These are phyloP conservation scores for Myriosclerotinia duriaeana DNA, from an alignment of 2,329 filamentous ascomycete species.

Conservation along the genomic window DNA sequence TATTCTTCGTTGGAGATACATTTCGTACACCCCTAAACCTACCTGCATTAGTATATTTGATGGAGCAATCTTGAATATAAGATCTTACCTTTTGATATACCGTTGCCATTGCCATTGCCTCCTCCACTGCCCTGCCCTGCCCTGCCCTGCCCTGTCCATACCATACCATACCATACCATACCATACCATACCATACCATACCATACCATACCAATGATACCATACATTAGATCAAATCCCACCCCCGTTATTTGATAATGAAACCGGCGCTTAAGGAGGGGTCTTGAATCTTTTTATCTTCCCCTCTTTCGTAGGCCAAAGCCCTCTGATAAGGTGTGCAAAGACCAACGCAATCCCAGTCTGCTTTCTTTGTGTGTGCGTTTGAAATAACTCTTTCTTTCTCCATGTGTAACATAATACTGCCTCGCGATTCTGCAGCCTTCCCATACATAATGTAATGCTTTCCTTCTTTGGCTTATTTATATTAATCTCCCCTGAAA, in stretches of 20 bases:
- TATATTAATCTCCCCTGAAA: too few species aligned
- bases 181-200: too few species aligned
- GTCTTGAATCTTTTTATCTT: conserved; percentile 6
- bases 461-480: background rate
- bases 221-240: too few species aligned
- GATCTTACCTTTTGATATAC: too few species aligned
- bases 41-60: too few species aligned
- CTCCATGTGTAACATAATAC: conserved; percentile 17
- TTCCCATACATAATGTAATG: background rate
- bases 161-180: too few species aligned
- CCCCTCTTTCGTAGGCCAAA: conserved; percentile 3
- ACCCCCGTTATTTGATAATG: background rate
- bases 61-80: too few species aligned
- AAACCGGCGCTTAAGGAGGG: conserved; percentile 6
- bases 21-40: too few species aligned
- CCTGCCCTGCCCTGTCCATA: too few species aligned
- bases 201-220: too few species aligned
- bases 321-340: conserved; percentile 15
- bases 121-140: too few species aligned
- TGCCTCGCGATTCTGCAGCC: conserved; percentile 17
- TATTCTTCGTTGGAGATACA: conserved; percentile 6
- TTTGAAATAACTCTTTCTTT: background rate
- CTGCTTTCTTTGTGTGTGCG: background rate
- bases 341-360: conserved; percentile 15
- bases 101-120: too few species aligned